These are phyloP conservation scores for Acacia concinna DNA, from an alignment of 331 rosid species.

Conservation along the genomic window DNA sequence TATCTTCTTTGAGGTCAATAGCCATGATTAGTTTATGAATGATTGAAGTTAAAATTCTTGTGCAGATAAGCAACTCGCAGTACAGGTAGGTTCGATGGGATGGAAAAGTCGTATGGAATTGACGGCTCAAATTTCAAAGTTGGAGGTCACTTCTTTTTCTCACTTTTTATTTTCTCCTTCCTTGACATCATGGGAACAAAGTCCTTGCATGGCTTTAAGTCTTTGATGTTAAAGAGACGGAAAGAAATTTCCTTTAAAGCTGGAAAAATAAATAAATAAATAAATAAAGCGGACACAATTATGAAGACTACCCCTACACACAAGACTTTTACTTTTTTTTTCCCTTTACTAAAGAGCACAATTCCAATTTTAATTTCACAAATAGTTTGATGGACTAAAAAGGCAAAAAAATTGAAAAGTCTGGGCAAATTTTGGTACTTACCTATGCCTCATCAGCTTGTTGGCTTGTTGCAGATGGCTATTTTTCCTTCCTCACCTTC, in stretches of 20 bases:
- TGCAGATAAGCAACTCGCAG: constrained; percentile 28
- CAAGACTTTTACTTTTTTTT: constrained; percentile 4
- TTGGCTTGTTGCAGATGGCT: background rate
- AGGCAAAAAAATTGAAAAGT: background rate
- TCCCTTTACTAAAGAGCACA: background rate
- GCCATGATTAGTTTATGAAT: constrained; percentile 24
- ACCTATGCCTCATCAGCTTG: background rate
- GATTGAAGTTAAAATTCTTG: constrained; percentile 16
- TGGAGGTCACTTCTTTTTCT: constrained; percentile 5
- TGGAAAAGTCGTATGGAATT: constrained; percentile 14
- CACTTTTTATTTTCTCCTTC: background rate
- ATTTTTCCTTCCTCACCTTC: background rate
- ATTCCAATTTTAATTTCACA: background rate
- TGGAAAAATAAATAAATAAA: background rate
- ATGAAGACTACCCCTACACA: constrained; percentile 7
- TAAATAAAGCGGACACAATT: constrained; percentile 26
- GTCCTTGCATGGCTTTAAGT: constrained; percentile 27
- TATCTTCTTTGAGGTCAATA: constrained; percentile 14
- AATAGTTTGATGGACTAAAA: background rate
- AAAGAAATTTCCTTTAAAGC: constrained; percentile 20
- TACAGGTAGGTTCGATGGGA: constrained; percentile 8
- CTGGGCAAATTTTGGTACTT: background rate
- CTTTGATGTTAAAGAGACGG: constrained; percentile 16
- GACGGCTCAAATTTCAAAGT: constrained; percentile 32
- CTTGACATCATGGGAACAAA: constrained; percentile 14